A percentile compares a stretch with the other conserved stretches of the same genome.
These are phyloP conservation scores for Suhomyces kilbournensis DNA, from an alignment of 805 yeast genomes.

Conservation along the genomic window DNA sequence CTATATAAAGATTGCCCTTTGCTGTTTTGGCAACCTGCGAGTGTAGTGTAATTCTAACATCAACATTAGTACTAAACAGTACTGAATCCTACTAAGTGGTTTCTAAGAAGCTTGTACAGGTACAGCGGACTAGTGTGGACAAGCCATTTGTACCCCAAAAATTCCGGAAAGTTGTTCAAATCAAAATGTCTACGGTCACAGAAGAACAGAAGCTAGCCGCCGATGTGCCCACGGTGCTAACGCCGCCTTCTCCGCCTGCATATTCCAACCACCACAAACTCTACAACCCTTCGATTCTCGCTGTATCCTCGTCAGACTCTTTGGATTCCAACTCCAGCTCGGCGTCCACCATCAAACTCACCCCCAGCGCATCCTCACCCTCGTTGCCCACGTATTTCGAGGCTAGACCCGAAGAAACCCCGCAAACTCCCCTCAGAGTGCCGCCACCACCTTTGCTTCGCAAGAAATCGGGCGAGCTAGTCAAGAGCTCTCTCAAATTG, in stretches of 20 bases:
- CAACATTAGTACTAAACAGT: not conserved
- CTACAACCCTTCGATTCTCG: conserved; percentile 1
- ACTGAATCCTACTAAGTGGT: not conserved
- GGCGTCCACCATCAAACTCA: conserved; percentile 11
- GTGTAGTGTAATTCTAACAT: not conserved
- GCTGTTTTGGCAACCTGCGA: not conserved
- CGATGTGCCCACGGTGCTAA: not conserved
- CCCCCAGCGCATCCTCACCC: conserved; percentile 2
- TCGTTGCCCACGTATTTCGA: conserved; percentile 7
- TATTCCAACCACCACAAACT: not conserved
- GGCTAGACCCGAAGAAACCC: not conserved
- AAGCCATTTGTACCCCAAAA: not conserved
- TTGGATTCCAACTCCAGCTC: conserved; percentile 9
- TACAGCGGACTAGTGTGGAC: not conserved
- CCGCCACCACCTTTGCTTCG: conserved; percentile 10
- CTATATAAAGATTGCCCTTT: not conserved
- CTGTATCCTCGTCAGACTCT: conserved; percentile 9
- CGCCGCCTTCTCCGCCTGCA: not conserved
- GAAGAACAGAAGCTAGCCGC: not conserved
- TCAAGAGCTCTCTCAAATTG: conserved; percentile 23
- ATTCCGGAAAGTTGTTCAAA: no score
- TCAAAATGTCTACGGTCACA: not conserved
- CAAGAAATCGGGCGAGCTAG: conserved; percentile 21
- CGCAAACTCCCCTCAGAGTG: not conserved
- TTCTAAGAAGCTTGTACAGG: not conserved